A percentile compares a stretch with the other conserved stretches of the same genome.
Conservation (phyloP, 768 basidiomycete genomes). For the Lactarius hatsudake region DNA sequence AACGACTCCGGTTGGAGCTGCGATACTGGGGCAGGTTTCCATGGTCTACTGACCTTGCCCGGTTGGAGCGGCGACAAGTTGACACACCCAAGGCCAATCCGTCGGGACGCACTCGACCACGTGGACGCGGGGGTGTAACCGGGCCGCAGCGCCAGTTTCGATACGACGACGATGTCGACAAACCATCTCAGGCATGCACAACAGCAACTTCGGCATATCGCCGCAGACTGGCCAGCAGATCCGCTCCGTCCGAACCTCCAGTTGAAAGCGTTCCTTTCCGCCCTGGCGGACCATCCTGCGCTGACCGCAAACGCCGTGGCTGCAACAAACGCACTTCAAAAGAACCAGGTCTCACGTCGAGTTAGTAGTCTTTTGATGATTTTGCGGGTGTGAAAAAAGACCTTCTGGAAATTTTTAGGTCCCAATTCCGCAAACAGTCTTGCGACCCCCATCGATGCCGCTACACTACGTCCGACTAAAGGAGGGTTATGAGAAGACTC, state of each 20-base stretch:
- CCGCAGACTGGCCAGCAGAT: constrained; percentile 63
- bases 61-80: too few species aligned
- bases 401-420: constrained; percentile 44
- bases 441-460: constrained; percentile 70
- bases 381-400: background rate
- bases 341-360: constrained; percentile 56
- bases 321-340: constrained; percentile 53
- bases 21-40: too few species aligned
- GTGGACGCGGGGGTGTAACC: background rate
- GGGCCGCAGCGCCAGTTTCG: background rate
- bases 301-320: constrained; percentile 60
- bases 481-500: constrained; percentile 73
- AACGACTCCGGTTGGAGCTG: background rate
- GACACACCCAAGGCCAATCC: background rate
- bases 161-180: constrained; percentile 29
- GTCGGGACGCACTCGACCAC: background rate
- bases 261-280: constrained; percentile 59
- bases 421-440: constrained; percentile 57
- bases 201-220: constrained; percentile 50
- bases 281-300: constrained; percentile 65
- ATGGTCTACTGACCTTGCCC: background rate
- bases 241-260: constrained; percentile 78
- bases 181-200: constrained; percentile 42
- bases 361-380: constrained; percentile 36
- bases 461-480: constrained; percentile 69